Evolutionary conservation across 306 rosid species (phyloP), one percentile per base, ranked within the genome.

Genomic region (Quercus robur): DNA sequence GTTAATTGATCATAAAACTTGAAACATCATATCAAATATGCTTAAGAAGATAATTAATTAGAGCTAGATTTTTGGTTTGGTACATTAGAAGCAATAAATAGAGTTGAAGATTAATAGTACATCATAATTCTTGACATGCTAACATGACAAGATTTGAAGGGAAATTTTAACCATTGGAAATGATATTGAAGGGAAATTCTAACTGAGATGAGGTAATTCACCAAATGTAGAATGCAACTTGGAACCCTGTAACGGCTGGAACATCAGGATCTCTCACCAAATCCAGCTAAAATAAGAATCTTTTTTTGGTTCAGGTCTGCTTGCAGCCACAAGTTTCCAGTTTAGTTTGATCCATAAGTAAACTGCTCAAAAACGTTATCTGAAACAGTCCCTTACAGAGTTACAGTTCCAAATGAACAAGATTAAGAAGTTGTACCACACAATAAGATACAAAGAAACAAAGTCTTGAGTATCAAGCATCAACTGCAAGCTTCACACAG

Each of bases 191-290:
- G 66, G 12, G 66, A 59, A 59, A 68, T 35, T 33, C 15, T 68
- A 68, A 38, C 72, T 5, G 3, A 38, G 52, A 18, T 38, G 72
- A 35, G 26, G 72, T 68, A 49, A 68, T 49, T 35, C 19, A 17
- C 52, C 72, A 68, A 38, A 25, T 68, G 72, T 35, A 68, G 72
- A 68, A 68, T 68, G 72, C 54, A 68, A 68, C 72, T 68, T 68
- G 51, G 21, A 68, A 68, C 52, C 72, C n/a, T 68, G 72, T 35
- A 19, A 35, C 20, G 41, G 72, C 46, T 68, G 26, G 52, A 35
- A 68, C 72, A 68, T 68, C 72, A 68, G 52, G 52, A 68, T 68
- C 72, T 14, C 72, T 23, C 52, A 68, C 72, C 72, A 68, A 35
- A 68, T 68, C 72, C 72, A 68, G 52, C 72, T 67, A 67, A 18